Evolutionary conservation across 257 asterid species (phyloP), one percentile per base, ranked within the genome.

Genomic region (Lavandula angustifolia): DNA sequence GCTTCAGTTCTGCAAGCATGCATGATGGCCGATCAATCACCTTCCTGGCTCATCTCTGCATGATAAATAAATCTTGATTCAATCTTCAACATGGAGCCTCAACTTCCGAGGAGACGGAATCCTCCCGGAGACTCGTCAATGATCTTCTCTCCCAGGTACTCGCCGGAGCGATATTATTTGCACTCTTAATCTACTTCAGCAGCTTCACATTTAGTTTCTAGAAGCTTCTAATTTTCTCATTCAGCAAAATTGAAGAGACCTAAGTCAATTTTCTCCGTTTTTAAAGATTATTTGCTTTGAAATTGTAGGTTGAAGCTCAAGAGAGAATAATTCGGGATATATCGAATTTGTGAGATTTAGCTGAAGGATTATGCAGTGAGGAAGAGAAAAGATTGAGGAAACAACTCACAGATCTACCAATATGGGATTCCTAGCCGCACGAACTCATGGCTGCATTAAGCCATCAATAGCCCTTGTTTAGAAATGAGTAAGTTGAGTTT

Each of bases 71-170:
- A 22, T 22, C 27, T 22, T 22, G 27, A 22, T 22, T 22, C 27
- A 22, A 22, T 22, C 27, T 22, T 22, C 27, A 22, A 22, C 27
- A 22, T 22, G 27, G 27, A 60, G 60, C 79, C 3, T 66, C 78
- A 5, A 63, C 60, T 65, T 72, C 81, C 7, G 69, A 53, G 11
- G 71, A 67, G 56, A 16, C 84, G 31, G 82, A 58, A 60, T 66
- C 72, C 7, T 27, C 72, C 6, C 67, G 75, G 56, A 64, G 72
- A 17, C 44, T 76, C n/a, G 57, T 85, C 6, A 86, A 87, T 51
- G 90, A 84, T 59, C 87, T 90, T 70, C 77, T 83, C 49, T 32
- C 73, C 59, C 88, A 87, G 95, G 95, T 87, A 76, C 47, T 43
- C 18, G 18, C 64, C 31, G 47, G 42, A 54, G 50, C 17, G n/a